Base-by-base conservation (phyloP, 441 rosid species). In the Pelargonium fulgidum region DNA sequence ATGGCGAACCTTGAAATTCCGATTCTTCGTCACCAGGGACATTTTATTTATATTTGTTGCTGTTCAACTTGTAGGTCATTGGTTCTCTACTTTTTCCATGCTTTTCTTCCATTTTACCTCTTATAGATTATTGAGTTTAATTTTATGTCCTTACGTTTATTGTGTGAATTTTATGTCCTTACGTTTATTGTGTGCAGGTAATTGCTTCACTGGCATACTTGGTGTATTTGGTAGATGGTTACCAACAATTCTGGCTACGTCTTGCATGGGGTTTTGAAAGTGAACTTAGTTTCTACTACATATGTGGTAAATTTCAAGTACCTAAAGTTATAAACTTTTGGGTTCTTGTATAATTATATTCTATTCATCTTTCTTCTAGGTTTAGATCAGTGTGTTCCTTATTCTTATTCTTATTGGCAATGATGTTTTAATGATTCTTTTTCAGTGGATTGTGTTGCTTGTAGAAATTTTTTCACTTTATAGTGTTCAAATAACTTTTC, bases 11-110 rank as follows among this genome's bases (percentile, higher is more conserved):
- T 69, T 95, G 75, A 95, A 95, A 85, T 95, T 95, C 76, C 91
- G 97, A 29, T 95, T 95, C 85, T 95, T 95, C 83, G 99, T 95
- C 73, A 95, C 99, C 13, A 86, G 99, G 75, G 98, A 95, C 78
- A 95, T 95, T 70, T 73, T 84, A 14, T 92, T 94, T 64, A 95
- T 92, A 79, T 95, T 95, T 81, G 79, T 95, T 69, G 85, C 89
- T 56, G 98, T 95, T 75, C 99, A 95, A 73, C 85, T 92, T 78
- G 98, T 95, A 87, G 77, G 87, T 81, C 73, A 58, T 75, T 65
- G 13, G 68, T 66, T 68, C 64, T 42, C 17, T 44, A 17, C 2
- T 13, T 42, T 56, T 33, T 2, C 11, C 50, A 70, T 36, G 29
- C 61, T 10, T 50, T 7, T 66, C 54, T 68, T 71, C 54, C 39